phyloP scores from a whole-genome alignment of 768 basidiomycete genomes.

The Fistulinella prunicolor region DNA sequence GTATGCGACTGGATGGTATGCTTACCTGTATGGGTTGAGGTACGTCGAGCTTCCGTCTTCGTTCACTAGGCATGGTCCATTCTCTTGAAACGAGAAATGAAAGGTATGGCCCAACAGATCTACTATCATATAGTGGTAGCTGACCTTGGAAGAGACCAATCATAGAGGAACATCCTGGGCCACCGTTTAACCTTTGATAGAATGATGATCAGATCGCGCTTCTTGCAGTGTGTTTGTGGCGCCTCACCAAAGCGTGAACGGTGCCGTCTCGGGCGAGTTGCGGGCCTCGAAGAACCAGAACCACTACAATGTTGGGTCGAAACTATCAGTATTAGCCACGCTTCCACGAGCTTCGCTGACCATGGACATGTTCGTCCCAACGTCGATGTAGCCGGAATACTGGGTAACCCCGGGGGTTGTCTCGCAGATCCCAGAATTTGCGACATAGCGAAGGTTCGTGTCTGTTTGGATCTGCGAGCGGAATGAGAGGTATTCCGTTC shows the following conservation, averaged over 20 bases:
- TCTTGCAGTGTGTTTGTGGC: neutral
- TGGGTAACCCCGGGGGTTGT: constrained; percentile 59
- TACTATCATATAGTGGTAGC: neutral
- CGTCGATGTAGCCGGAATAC: constrained; percentile 59
- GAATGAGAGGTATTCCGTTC: constrained; percentile 1
- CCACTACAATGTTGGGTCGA: constrained; percentile 41
- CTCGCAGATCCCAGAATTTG: constrained; percentile 62
- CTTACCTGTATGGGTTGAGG: constrained; percentile 59
- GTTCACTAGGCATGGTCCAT: constrained; percentile 63
- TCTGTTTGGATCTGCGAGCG: constrained; percentile 21
- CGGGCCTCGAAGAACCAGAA: constrained; percentile 76
- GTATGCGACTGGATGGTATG: neutral
- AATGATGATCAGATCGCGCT: neutral
- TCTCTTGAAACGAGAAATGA: constrained; percentile 36
- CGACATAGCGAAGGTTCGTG: constrained; percentile 44
- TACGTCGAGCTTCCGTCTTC: constrained; percentile 49
- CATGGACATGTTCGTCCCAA: constrained; percentile 58
- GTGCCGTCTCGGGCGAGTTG: constrained; percentile 55
- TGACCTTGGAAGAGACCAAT: constrained; percentile 64
- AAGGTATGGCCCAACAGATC: neutral
- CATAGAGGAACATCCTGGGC: constrained; percentile 62
- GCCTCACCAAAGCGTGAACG: constrained; percentile 60
- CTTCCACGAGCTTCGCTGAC: constrained; percentile 28
- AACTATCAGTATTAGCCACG: constrained; percentile 1
- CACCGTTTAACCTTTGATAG: constrained; percentile 49